Percentiles rank a stretch among this genome's conserved stretches.
phyloP scores from a whole-genome alignment of 768 basidiomycete genomes.

The Pluteus cervinus region DNA sequence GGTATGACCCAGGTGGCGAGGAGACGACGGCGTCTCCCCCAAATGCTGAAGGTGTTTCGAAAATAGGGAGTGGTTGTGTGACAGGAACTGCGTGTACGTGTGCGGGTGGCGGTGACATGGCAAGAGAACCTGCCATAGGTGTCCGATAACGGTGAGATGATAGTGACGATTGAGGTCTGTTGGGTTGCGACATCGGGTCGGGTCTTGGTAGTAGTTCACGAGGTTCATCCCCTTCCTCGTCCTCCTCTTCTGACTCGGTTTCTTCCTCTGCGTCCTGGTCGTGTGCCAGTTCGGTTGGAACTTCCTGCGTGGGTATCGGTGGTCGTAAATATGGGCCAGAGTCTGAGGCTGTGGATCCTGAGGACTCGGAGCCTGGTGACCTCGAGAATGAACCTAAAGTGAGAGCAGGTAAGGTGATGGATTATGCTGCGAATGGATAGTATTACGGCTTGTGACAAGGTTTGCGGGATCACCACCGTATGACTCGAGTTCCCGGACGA shows the following conservation, averaged over 20 bases:
- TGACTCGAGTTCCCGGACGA: conserved; percentile 73
- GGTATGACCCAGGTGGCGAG: conserved; percentile 30
- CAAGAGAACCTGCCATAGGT: conserved; percentile 58
- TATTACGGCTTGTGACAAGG: conserved; percentile 60
- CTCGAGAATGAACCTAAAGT: conserved; percentile 36
- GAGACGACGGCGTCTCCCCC: conserved; percentile 36
- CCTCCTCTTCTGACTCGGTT: conserved; percentile 33
- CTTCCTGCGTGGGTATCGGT: neutral
- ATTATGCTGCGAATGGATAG: neutral
- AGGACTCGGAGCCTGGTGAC: conserved; percentile 57
- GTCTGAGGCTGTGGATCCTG: conserved; percentile 57
- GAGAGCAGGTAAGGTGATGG: neutral
- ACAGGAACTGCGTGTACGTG: conserved; percentile 44
- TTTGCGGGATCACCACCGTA: conserved; percentile 65
- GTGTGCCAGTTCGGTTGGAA: neutral
- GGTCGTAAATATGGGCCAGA: conserved; percentile 19
- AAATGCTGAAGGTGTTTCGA: conserved; percentile 73
- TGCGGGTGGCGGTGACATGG: conserved; percentile 48
- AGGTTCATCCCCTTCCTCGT: conserved; percentile 45
- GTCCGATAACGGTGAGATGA: conserved; percentile 78
- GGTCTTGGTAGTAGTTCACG: conserved; percentile 40
- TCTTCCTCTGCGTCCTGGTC: conserved; percentile 22
- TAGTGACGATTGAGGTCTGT: conserved; percentile 70
- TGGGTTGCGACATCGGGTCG: conserved; percentile 27
- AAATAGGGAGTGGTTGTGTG: conserved; percentile 67